phyloP scores from a whole-genome alignment of 2,329 filamentous ascomycete genomes.

The Leptographium wingfieldii region DNA sequence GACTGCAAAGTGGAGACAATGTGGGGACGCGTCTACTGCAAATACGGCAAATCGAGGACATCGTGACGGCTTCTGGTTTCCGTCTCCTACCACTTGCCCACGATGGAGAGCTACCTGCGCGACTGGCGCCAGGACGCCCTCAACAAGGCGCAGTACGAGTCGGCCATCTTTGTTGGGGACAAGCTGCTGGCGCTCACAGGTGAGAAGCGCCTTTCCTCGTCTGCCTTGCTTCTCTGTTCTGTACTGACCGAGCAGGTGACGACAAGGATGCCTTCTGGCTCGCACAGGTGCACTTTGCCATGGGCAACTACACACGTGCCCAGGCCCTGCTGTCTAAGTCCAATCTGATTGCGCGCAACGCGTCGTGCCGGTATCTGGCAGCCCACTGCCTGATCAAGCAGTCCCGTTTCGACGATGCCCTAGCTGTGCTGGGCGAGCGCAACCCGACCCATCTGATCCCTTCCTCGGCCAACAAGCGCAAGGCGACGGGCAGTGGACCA shows the following conservation, averaged over 20 bases:
- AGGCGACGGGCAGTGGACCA: constrained; percentile 29
- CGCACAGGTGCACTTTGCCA: constrained; percentile 94
- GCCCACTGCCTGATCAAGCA: constrained; percentile 93
- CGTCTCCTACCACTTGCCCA: neutral
- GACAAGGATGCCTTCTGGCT: constrained; percentile 95
- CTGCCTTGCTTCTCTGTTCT: neutral
- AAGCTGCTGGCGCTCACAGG: constrained; percentile 90
- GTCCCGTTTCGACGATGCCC: constrained; percentile 76
- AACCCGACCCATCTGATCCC: constrained; percentile 83
- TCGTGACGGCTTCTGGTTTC: too few species aligned
- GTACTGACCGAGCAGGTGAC: constrained; percentile 46
- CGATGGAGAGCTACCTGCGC: constrained; percentile 86
- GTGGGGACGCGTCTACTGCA: neutral
- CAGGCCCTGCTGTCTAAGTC: constrained; percentile 75
- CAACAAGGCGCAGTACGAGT: constrained; percentile 92
- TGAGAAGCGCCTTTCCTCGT: constrained; percentile 24
- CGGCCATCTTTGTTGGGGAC: constrained; percentile 93
- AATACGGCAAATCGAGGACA: neutral
- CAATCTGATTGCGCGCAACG: constrained; percentile 67
- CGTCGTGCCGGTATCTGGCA: constrained; percentile 83
- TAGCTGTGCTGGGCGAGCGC: constrained; percentile 75
- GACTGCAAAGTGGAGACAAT: too few species aligned
- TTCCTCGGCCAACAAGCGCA: constrained; percentile 50
- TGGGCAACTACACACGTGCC: constrained; percentile 87
- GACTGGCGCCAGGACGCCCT: constrained; percentile 92